A percentile compares a stretch with the other conserved stretches of the same genome.
Conservation (phyloP, 371 early-diverging fungal species). For the Coemansia sp. region DNA sequence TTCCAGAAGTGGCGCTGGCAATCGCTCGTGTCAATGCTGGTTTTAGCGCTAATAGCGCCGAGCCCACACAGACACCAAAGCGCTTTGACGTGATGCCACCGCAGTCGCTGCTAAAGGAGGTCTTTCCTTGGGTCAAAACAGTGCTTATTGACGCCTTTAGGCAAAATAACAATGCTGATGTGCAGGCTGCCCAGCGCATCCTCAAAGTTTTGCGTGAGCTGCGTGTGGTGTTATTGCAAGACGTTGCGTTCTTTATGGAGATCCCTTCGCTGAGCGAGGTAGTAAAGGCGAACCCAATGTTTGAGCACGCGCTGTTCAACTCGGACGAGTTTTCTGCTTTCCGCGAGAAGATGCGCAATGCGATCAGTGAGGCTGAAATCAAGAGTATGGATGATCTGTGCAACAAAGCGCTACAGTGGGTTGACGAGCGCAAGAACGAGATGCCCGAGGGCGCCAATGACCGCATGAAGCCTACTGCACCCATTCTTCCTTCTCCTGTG, state of each 20-base stretch:
- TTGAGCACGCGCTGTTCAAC: conserved; percentile 24
- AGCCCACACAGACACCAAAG: conserved; percentile 6
- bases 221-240: conserved; percentile 41
- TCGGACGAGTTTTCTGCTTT: conserved; percentile 22
- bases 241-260: conserved; percentile 37
- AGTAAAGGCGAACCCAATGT: conserved; percentile 13
- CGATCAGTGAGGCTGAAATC: conserved; percentile 19
- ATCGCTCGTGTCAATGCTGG: conserved; percentile 41
- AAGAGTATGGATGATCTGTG: conserved; percentile 9
- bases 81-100: conserved; percentile 34
- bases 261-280: conserved; percentile 25
- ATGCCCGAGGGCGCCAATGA: conserved; percentile 8
- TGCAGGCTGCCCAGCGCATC: conserved; percentile 31
- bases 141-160: conserved; percentile 25
- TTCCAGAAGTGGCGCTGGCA: conserved; percentile 22
- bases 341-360: conserved; percentile 29
- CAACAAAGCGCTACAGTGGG: conserved; percentile 9
- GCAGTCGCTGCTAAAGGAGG: conserved; percentile 29
- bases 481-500: conserved; percentile 3
- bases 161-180: conserved; percentile 38
- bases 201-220: conserved; percentile 41
- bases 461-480: conserved; percentile 30
- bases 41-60: neutral
- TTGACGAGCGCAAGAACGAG: conserved; percentile 11
- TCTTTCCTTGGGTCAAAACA: conserved; percentile 44